These are phyloP conservation scores for Candida xyloterini DNA, from an alignment of 805 yeast genomes.

Conservation along the genomic window DNA sequence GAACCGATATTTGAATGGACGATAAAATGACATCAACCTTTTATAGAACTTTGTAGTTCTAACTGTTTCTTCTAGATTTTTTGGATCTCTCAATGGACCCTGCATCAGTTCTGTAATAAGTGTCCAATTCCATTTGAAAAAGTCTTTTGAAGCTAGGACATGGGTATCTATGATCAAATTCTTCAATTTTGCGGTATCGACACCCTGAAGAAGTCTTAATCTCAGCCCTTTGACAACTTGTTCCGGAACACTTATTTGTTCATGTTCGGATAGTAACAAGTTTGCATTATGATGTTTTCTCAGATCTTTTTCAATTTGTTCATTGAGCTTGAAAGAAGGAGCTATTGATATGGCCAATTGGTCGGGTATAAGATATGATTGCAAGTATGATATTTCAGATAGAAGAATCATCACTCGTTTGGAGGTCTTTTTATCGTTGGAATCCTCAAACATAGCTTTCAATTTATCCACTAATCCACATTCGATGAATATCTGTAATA, in stretches of 20 bases:
- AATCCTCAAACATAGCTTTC: constrained; percentile 33
- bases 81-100: constrained; percentile 77
- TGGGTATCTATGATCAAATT: constrained; percentile 63
- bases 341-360: constrained; percentile 32
- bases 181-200: constrained; percentile 66
- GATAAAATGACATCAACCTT: constrained; percentile 75
- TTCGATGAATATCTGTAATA: constrained; percentile 53
- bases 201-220: constrained; percentile 21
- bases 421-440: constrained; percentile 43
- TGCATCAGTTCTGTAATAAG: constrained; percentile 65
- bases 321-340: constrained; percentile 28
- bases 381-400: constrained; percentile 56
- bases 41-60: constrained; percentile 83
- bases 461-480: constrained; percentile 54
- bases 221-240: constrained; percentile 26
- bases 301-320: constrained; percentile 28
- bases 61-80: constrained; percentile 70
- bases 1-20: constrained; percentile 89
- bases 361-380: constrained; percentile 53
- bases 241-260: constrained; percentile 13
- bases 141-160: constrained; percentile 76
- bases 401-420: constrained; percentile 63
- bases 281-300: constrained; percentile 22
- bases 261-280: constrained; percentile 11
- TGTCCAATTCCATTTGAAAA: constrained; percentile 85